Base-by-base conservation (phyloP, 2,329 filamentous ascomycete genomes). In the Diaporthe nobilis region DNA sequence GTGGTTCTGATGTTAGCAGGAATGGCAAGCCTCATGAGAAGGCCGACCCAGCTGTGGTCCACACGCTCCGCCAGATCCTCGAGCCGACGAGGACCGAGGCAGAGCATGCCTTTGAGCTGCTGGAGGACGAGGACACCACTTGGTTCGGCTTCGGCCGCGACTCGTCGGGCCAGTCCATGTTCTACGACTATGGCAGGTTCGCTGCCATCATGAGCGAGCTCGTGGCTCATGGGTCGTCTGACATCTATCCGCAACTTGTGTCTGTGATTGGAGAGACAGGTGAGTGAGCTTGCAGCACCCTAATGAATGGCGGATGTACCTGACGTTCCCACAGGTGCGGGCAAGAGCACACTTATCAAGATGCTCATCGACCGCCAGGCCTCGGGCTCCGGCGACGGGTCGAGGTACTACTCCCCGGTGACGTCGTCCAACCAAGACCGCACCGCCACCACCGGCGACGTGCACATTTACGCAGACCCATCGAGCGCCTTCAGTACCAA, bases 391-490 rank as follows among this genome's bases (percentile, higher is more conserved):
- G 0, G 2, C 1, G 49, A 55, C 1, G 49, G 31, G 8, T 55
- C 65, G 2, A 70, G 65, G 34, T 70, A 70, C 47, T 70, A 70
- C 31, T 70, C 65, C 31, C 65, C 65, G 2, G 65, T 70, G 47
- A 55, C 65, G 1, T 70, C 65, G 65, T 70, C 65, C 4, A 70
- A 70, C 65, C 49, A 70, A 0, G 65, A 70, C 49, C 65, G 65
- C 34, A 70, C 65, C n/a, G 65, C 65, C 0, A 70, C 65, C 31
- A 70, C 65, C 0, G 65, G 65, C 49, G 65, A 70, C 49, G 65
- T 70, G n/a, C 65, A 70, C 49, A 70, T 70, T 49, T 70, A 70
- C 65, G 65, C 65, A 15, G 65, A 70, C 34, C 65, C 65, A 12
- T 70, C 65, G 7, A 70, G 65, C 49, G 65, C 65, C 4, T 55